Evolutionary conservation across 441 rosid genomes (phyloP), one percentile per base, ranked within the genome.

Genomic region (Cnidoscolus chayamansa): DNA sequence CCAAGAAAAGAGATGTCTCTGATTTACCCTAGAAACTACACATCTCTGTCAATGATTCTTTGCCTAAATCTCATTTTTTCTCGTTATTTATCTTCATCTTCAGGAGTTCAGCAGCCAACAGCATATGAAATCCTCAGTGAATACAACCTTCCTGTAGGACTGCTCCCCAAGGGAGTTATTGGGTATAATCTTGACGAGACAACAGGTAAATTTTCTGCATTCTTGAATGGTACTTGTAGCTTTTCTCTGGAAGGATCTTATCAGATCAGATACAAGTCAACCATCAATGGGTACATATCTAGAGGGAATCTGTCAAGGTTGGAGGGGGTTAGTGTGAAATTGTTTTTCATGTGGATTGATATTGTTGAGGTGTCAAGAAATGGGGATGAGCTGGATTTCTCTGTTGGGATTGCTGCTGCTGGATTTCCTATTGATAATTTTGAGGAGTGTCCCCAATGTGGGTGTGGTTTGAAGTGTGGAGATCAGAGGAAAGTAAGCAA

Each of bases 341-440:
- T 90, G 9, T 73, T 87, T 45, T 78, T 89, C 30, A 59, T 94
- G 11, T 94, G 98, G 98, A 67, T 90, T 43, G 84, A 85, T 81
- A 94, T 89, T 20, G 79, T 79, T 57, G 89, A 91, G 73, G 90
- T 91, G 30, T 73, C 51, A 59, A 81, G 79, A 11, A 80, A 68
- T 25, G 85, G 83, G 12, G 84, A 77, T 1, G 84, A 84, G 25
- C 82, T 93, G 59, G 81, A 82, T 17, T 90, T 93, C 85, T 89
- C 91, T 3, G 89, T 91, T 7, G 94, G 96, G 11, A 85, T 93
- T 45, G 86, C 86, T 47, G 88, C 90, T n/a, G 87, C 93, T 4
- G 84, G 73, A 67, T 93, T 89, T 56, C 73, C 90, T 7, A 54
- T 82, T 25, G 80, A 68, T 32, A 84, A 85, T 74, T 93, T 91